Percentiles rank a stretch among this genome's conserved stretches.
Conservation (phyloP, 1,284 basidiomycete genomes). For the Exsudoporus floridanus region DNA sequence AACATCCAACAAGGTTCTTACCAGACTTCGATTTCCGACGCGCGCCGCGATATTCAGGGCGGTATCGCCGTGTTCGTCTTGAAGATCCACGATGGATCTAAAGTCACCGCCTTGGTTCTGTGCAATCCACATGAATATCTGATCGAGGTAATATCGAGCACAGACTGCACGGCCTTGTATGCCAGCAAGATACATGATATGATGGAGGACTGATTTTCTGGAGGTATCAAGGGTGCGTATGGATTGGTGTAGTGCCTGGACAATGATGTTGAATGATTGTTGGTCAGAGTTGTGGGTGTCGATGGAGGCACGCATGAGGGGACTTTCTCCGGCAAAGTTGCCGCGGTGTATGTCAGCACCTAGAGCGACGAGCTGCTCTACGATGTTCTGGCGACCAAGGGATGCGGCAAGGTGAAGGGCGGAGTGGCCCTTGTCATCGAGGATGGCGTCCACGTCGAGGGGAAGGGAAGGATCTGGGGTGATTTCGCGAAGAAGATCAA, state of each 20-base stretch:
- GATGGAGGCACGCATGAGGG: conserved; percentile 89
- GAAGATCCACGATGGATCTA: conserved; percentile 82
- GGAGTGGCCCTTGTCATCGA: conserved; percentile 95
- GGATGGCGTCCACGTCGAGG: conserved; percentile 74
- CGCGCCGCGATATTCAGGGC: conserved; percentile 94
- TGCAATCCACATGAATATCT: conserved; percentile 83
- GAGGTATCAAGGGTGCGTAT: conserved; percentile 90
- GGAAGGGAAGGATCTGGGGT: conserved; percentile 43
- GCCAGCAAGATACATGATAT: conserved; percentile 88
- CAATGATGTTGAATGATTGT: conserved; percentile 71
- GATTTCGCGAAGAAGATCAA: conserved; percentile 66
- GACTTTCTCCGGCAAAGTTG: conserved; percentile 93
- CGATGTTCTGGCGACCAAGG: conserved; percentile 68
- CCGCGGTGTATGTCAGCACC: conserved; percentile 88
- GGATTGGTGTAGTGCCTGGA: conserved; percentile 64
- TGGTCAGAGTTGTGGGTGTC: conserved; percentile 86
- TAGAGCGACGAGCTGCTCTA: conserved; percentile 65
- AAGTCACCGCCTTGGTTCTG: conserved; percentile 72
- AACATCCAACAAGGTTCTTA: conserved; percentile 86
- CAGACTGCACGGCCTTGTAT: conserved; percentile 83
- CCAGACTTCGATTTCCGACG: conserved; percentile 87
- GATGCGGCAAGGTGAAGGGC: conserved; percentile 93
- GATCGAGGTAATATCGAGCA: conserved; percentile 92
- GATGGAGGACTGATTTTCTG: conserved; percentile 91
- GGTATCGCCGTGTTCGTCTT: conserved; percentile 96